Evolutionary conservation across 1,284 basidiomycete species (phyloP).

Genomic region (Ceratobasidium sp.): DNA sequence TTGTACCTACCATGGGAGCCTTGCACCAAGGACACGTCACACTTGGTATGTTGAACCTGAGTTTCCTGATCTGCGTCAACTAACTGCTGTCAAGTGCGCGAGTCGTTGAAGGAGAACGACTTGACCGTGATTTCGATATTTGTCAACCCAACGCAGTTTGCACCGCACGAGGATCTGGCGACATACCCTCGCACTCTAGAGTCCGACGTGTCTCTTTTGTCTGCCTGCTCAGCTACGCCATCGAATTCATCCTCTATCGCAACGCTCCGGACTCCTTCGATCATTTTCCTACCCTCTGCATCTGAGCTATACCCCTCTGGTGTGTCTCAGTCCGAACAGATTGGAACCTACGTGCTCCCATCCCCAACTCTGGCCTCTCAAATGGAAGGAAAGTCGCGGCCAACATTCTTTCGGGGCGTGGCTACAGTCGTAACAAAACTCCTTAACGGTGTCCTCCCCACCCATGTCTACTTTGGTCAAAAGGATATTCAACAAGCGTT

Average conservation of each 20-base stretch:
- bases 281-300: slow-evolving; percentile 79
- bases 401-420: slow-evolving; percentile 95
- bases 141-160: slow-evolving; percentile 97
- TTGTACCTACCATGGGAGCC: slow-evolving; percentile 97
- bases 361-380: slow-evolving; percentile 59
- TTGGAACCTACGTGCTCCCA: slow-evolving; percentile 69
- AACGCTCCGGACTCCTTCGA: slow-evolving; percentile 59
- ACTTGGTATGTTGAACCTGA: slow-evolving; percentile 65
- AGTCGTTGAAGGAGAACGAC: slow-evolving; percentile 80
- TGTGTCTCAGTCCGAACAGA: slow-evolving; percentile 81
- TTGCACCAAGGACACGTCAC: slow-evolving; percentile 92
- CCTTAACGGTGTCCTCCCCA: slow-evolving; percentile 93
- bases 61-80: neutral
- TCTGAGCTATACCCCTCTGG: slow-evolving; percentile 89
- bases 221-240: slow-evolving; percentile 64
- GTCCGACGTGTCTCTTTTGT: slow-evolving; percentile 58
- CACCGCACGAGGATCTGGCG: slow-evolving; percentile 90
- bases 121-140: slow-evolving; percentile 94
- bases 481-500: slow-evolving; percentile 98
- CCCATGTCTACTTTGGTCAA: slow-evolving; percentile 93
- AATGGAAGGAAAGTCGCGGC: slow-evolving; percentile 85
- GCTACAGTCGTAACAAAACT: slow-evolving; percentile 95
- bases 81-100: slow-evolving; percentile 52
- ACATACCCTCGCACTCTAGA: slow-evolving; percentile 85
- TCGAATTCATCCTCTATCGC: slow-evolving; percentile 50